phyloP scores from a whole-genome alignment of 768 basidiomycete species.

The Termitomyces sp. region DNA sequence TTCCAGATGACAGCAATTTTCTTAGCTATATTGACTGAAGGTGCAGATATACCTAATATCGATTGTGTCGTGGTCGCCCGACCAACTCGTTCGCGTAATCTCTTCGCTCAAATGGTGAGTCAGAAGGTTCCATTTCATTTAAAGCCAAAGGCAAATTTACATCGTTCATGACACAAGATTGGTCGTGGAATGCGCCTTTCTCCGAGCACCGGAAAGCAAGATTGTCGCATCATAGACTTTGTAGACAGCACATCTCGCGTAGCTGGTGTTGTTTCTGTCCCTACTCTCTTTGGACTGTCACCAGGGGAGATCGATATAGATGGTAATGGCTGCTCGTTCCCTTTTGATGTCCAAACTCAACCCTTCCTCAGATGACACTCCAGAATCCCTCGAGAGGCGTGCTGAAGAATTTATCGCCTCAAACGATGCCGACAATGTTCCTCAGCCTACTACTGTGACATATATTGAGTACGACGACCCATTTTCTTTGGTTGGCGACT shows the following conservation, averaged over 20 bases:
- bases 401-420: slow-evolving; percentile 19
- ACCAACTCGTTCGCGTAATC: slow-evolving; percentile 83
- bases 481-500: slow-evolving; percentile 47
- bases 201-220: slow-evolving; percentile 69
- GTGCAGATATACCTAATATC: slow-evolving; percentile 91
- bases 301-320: slow-evolving; percentile 60
- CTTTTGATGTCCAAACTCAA: background rate
- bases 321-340: slow-evolving; percentile 29
- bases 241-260: slow-evolving; percentile 72
- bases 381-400: slow-evolving; percentile 41
- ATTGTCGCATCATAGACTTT: slow-evolving; percentile 90
- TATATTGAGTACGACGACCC: slow-evolving; percentile 78
- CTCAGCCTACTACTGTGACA: slow-evolving; percentile 56
- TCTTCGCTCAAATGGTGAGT: slow-evolving; percentile 92
- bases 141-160: background rate
- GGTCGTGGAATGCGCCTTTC: slow-evolving; percentile 90
- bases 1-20: background rate
- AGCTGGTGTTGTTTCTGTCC: slow-evolving; percentile 67
- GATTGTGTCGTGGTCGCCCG: slow-evolving; percentile 87
- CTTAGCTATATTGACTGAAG: slow-evolving; percentile 85
- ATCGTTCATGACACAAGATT: slow-evolving; percentile 44
- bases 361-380: slow-evolving; percentile 41
- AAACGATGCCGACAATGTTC: slow-evolving; percentile 31
- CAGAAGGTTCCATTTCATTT: slow-evolving; percentile 12
- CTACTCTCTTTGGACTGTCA: slow-evolving; percentile 83